Evolutionary conservation across 2,329 filamentous ascomycete genomes (phyloP).

Genomic region (Plenodomus biglobosus): DNA sequence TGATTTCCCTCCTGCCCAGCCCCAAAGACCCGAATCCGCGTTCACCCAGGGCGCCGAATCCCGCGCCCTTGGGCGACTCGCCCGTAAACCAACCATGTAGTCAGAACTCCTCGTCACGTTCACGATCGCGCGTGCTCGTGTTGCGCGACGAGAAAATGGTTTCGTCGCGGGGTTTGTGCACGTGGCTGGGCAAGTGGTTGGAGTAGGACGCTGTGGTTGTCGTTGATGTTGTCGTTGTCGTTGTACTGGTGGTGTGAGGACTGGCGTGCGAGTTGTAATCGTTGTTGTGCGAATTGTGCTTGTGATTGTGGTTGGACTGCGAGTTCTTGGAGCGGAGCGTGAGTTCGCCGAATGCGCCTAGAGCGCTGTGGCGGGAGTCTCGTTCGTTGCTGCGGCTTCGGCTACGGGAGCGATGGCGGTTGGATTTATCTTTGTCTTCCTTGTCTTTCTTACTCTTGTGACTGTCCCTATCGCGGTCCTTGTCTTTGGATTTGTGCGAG

Average conservation of each 20-base stretch:
- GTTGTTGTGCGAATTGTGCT: background rate
- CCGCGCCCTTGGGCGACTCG: constrained; percentile 9
- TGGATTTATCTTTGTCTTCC: constrained; percentile 16
- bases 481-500: constrained; percentile 13
- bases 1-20: constrained; percentile 22
- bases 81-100: constrained; percentile 42
- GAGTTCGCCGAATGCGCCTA: background rate
- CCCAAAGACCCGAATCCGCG: background rate
- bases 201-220: background rate
- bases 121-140: constrained; percentile 3
- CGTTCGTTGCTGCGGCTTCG: background rate
- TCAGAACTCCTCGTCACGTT: constrained; percentile 36
- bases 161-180: background rate
- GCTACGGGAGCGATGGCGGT: background rate
- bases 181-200: background rate
- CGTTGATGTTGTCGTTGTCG: background rate
- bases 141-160: background rate
- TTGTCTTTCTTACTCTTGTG: constrained; percentile 11
- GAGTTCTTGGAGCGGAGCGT: background rate
- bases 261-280: too few species aligned
- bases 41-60: background rate
- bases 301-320: background rate
- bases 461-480: constrained; percentile 18
- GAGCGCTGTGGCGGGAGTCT: background rate
- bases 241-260: background rate